Evolutionary conservation across 164 flowering plant genomes (phyloP).

Genomic region (Sextonia rubra): DNA sequence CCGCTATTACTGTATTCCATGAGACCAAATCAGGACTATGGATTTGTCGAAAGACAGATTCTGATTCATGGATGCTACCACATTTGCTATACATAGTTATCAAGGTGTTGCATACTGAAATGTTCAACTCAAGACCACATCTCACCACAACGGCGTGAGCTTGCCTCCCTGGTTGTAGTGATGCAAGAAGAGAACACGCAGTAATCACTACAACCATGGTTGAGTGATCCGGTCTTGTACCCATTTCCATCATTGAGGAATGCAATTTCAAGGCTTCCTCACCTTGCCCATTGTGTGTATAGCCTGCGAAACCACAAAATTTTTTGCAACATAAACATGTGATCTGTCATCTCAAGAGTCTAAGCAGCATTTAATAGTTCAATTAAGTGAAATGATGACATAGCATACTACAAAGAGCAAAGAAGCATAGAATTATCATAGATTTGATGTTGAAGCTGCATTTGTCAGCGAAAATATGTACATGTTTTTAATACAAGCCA

Average conservation of each 20-base stretch:
- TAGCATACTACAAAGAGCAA: neutral
- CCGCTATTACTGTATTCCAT: constrained; percentile 50
- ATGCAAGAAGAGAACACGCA: constrained; percentile 41
- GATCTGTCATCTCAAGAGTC: neutral
- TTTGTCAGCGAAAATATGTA: neutral
- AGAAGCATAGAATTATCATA: neutral
- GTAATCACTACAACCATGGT: constrained; percentile 41
- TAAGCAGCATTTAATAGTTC: neutral
- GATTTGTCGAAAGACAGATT: constrained; percentile 29
- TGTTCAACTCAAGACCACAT: constrained; percentile 24
- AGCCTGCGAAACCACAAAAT: constrained; percentile 26
- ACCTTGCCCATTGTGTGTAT: constrained; percentile 41
- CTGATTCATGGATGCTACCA: constrained; percentile 40
- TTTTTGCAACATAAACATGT: neutral
- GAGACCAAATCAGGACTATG: constrained; percentile 34
- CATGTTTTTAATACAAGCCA: neutral
- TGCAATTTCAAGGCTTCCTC: constrained; percentile 41
- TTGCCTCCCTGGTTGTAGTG: constrained; percentile 33
- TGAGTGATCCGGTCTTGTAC: constrained; percentile 36
- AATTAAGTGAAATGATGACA: too few relatives aligned
- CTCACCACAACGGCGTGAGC: constrained; percentile 12
- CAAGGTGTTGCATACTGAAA: constrained; percentile 34
- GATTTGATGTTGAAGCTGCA: neutral
- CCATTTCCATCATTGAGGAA: constrained; percentile 27
- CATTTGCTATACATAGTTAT: constrained; percentile 49